Base-by-base conservation (phyloP, 148 eudicot species). In the Polygonum aviculare region DNA sequence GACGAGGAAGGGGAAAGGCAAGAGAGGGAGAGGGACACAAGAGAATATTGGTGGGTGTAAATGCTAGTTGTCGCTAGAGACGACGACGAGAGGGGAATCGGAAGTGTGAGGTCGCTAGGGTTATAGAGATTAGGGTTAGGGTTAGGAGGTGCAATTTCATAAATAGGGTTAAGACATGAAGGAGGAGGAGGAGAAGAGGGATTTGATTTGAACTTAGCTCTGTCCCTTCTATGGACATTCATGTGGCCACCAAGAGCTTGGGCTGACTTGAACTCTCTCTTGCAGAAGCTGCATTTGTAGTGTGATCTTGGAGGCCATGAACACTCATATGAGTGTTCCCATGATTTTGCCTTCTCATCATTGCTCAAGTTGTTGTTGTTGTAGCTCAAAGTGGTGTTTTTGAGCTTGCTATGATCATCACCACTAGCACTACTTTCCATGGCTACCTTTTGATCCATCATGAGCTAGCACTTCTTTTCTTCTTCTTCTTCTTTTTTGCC, bases 241-340 rank as follows among this genome's bases (percentile, higher is more conserved):
- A 92, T 92, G 67, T 92, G 97, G 72, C 97, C 97, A 5, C 97
- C 97, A 70, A 92, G 86, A 40, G 97, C 97, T 82, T 90, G 94
- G 76, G 94, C 93, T 70, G 94, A 90, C 75, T 84, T 88, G 83
- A 87, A 92, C 77, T 88, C 91, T 70, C 87, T 90, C 78, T 82
- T 84, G 85, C 97, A 92, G 73, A 92, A 92, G 78, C 79, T 87
- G 76, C 97, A 92, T n/a, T 83, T 80, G 72, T 88, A 92, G 83
- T 85, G 82, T 69, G 47, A 44, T 44, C 89, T 88, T 78, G 88
- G 93, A 60, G 91, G 89, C 93, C 96, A 91, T 81, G 74, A 22
- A 39, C 12, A 19, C 74, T 50, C 74, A 71, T 71, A 40, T 39
- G 74, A 21, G 49, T 45, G 41, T 4, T 71, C 69, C 69, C 69